phyloP scores from a whole-genome alignment of 2,329 filamentous ascomycete species.

The Capronia epimyces region DNA sequence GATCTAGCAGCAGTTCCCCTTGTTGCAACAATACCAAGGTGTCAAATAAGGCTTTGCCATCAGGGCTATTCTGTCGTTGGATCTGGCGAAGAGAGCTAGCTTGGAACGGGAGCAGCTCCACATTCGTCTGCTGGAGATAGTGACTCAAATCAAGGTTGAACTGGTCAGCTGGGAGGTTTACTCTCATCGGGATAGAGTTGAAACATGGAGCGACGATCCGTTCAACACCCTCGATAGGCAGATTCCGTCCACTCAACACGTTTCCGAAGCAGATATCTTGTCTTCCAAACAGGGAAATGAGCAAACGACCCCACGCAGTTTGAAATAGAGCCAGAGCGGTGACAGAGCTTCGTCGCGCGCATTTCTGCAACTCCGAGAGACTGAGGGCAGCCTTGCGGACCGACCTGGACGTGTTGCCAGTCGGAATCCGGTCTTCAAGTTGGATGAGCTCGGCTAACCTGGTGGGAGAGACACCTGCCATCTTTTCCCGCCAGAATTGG shows the following conservation, averaged over 20 bases:
- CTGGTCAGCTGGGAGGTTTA: constrained; percentile 45
- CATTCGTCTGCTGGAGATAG: constrained; percentile 57
- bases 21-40: constrained; percentile 75
- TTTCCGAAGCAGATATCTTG: constrained; percentile 80
- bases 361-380: constrained; percentile 28
- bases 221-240: constrained; percentile 61
- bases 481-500: constrained; percentile 57
- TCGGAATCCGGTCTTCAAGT: not conserved
- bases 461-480: constrained; percentile 39
- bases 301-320: constrained; percentile 62
- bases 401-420: not conserved
- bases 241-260: constrained; percentile 70
- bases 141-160: constrained; percentile 56
- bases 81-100: constrained; percentile 69
- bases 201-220: constrained; percentile 82
- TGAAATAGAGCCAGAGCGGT: constrained; percentile 66
- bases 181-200: constrained; percentile 74
- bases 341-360: constrained; percentile 48
- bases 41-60: constrained; percentile 63
- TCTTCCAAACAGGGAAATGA: constrained; percentile 52
- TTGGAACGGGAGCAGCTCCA: constrained; percentile 61
- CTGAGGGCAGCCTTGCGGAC: constrained; percentile 1
- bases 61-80: constrained; percentile 48
- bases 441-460: constrained; percentile 15
- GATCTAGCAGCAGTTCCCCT: constrained; percentile 42